Evolutionary conservation across 2,329 filamentous ascomycete species (phyloP), one percentile per base, ranked within the genome.

Genomic region (Cladosporium phlei): DNA sequence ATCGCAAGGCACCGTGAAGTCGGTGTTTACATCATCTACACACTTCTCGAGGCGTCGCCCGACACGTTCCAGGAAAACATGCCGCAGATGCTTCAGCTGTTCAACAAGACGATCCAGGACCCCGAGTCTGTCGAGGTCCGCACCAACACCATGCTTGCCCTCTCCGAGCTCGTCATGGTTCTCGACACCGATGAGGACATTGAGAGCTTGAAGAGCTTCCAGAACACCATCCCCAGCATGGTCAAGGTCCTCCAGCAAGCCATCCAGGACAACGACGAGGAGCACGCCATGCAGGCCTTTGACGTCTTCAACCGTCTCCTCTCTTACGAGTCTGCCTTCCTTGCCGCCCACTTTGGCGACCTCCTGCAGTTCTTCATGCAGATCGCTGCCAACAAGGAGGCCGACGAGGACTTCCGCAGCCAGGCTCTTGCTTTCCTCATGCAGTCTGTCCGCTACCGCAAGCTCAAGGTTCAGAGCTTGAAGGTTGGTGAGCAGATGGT

Each of bases 221-320:
- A 94, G 68, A 75, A 78, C 54, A 80, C 93, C 47, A 78, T 97
- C 50, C 91, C 93, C 9, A 72, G 80, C 59, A 93, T 97, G 85
- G 91, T 97, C 50, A 79, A 82, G 53, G 88, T 96, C 9, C 77
- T 97, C 55, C 93, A 95, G 76, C 78, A 83, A 53, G 81, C 86
- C 20, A 86, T 97, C 49, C 79, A 88, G 59, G 78, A 79, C 48
- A 59, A 63, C 19, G 46, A 96, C 59, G 90, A 96, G 59, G 90
- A 95, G 64, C 85, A 86, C 65, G 83, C 86, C 58, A 88, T 91
- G 75, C 83, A 91, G 64, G 82, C 88, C 20, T 98, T 97, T 59
- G 93, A 97, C 66, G 89, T 95, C 56, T 95, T 97, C 79, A 93
- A 97, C 74, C 93, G 88, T 40, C 83, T 96, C 60, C 79, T 98